Evolutionary conservation across 2,329 filamentous ascomycete genomes (phyloP), one percentile per base, ranked within the genome.

Genomic region (Fusarium ambrosium): DNA sequence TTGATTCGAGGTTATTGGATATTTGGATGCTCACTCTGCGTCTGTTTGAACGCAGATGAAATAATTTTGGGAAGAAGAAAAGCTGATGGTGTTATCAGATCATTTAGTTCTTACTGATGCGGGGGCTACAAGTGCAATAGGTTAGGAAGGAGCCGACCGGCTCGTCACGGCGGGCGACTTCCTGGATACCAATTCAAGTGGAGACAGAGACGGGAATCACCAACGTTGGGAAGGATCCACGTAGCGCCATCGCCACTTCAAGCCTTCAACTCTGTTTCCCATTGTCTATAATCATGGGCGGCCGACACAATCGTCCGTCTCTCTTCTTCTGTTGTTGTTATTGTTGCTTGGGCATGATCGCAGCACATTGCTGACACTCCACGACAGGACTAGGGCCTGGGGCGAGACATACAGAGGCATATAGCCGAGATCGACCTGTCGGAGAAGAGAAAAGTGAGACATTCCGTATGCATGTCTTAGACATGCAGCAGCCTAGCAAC

Each of bases 391-490:
- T 69, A 59, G 39, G 66, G 69, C 24, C 51, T 72, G 70, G 66
- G 55, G 55, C 62, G 36, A 55, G 41, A 62, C 48, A 53, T 68
- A 66, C 55, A 76, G 70, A 78, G 72, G 77, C 77, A 76, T 66
- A 66, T 70, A 71, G 56, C 48, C 51, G 66, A 79, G 77, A 82
- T 81, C 70, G 80, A 55, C 81, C 83, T 83, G 76, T 84, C 79
- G 80, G 82, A 82, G 79, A 69, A 68, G 59, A 71, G 62, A 61
- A 71, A 68, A 81, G 77, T 81, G 77, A 84, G 83, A 85, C 83
- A 84, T 80, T 77, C 73, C 75, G 73, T 69, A 75, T 78, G 79
- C 77, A 81, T 80, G 80, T 81, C 80, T 72, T 1, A 77, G 82
- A 83, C 81, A 81, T 79, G 75, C 79, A 81, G 76, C 72, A 72